Base-by-base conservation (phyloP, 2,329 filamentous ascomycete species). In the Nothophoma quercina region DNA sequence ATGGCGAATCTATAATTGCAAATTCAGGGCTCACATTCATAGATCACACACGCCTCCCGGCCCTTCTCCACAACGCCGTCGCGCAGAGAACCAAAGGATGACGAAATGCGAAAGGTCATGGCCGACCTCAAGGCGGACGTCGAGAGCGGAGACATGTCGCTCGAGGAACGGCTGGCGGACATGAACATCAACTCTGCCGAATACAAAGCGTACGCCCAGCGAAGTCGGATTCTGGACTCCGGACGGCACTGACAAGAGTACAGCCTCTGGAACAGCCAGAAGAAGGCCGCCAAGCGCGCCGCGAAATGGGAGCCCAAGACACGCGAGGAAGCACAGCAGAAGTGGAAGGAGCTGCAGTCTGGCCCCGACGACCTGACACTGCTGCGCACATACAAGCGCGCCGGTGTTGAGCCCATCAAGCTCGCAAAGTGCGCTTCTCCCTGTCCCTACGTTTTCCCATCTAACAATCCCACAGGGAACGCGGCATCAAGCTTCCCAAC, bases 361-460 rank as follows among this genome's bases (percentile, higher is more conserved):
- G 61, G 61, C 18, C 71, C 70, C 15, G 70, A 73, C 36, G 62
- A 72, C 38, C 22, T 60, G 15, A 65, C 60, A 7, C 42, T 74
- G 15, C 56, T 74, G 16, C 59, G 64, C 23, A 62, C 68, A 45
- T 73, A 68, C 59, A 73, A 72, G 55, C 52, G 59, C 28, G 62
- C 55, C 18, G 71, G 71, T 18, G 41, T 74, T 2, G 69, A 74
- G 42, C 67, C 68, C 7, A 67, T 73, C 49, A 68, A 71, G 54
- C 45, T 73, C 9, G 70, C 70, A 50, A 70, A 73, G 71, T 74
- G 56, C 23, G 64, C 51, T 13, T 25, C 23, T 19, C 12, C 2
- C 8, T 2, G 6, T 3, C 13, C 18, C 6, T 12, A 16, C 13
- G 12, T 6, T 5, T n/a, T 13, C 10, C 30, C 18, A 1, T 30